These are phyloP conservation scores for Ochetophila trinervis DNA, from an alignment of 306 rosid genomes.

Conservation along the genomic window DNA sequence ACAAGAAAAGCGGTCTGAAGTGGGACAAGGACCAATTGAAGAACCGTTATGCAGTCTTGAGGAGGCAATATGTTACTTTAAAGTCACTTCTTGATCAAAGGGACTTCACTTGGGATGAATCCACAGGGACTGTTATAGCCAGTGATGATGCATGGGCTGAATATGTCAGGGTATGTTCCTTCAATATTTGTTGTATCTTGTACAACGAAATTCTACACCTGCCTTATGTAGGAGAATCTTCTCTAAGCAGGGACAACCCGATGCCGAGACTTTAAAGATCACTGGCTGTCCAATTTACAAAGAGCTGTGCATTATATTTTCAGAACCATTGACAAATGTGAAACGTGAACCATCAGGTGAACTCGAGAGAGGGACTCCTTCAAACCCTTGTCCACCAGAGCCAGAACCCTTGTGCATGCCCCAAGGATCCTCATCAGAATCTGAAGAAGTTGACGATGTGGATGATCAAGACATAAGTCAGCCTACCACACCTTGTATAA, in stretches of 20 bases:
- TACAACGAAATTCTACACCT: slow-evolving; percentile 1
- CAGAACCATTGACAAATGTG: slow-evolving; percentile 55
- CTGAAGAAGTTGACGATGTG: slow-evolving; percentile 42
- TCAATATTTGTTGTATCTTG: slow-evolving; percentile 18
- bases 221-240: slow-evolving; percentile 25
- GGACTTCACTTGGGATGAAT: slow-evolving; percentile 64
- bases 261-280: slow-evolving; percentile 56
- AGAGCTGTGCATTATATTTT: slow-evolving; percentile 65
- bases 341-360: slow-evolving; percentile 37
- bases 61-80: slow-evolving; percentile 51
- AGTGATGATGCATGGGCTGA: slow-evolving; percentile 55
- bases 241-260: slow-evolving; percentile 58
- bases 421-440: slow-evolving; percentile 49
- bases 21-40: slow-evolving; percentile 84
- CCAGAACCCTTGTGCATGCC: slow-evolving; percentile 23
- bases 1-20: slow-evolving; percentile 52
- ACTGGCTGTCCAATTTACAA: slow-evolving; percentile 64
- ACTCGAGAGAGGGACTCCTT: slow-evolving; percentile 32
- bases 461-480: slow-evolving; percentile 39
- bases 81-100: slow-evolving; percentile 50
- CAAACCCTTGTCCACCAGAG: slow-evolving; percentile 26
- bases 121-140: slow-evolving; percentile 50
- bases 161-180: slow-evolving; percentile 54
- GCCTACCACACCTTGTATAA: slow-evolving; percentile 36
- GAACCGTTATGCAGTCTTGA: slow-evolving; percentile 64